Base-by-base conservation (phyloP, 345 rosid species). In the Populus euphratica region DNA sequence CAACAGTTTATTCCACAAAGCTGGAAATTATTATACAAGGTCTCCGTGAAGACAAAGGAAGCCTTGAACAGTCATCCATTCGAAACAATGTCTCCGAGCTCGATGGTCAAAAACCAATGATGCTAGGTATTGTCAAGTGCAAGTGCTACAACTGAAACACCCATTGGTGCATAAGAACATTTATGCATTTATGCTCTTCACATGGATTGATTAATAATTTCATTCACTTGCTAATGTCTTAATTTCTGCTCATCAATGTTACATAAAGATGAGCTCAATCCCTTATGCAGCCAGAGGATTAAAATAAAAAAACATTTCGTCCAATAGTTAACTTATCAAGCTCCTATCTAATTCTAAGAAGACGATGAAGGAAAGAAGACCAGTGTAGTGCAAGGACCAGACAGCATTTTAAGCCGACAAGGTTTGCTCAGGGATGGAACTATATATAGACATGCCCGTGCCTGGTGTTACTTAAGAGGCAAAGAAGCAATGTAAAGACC, bases 101-200 rank as follows among this genome's bases (percentile, higher is more conserved):
- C 64, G 61, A 76, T 75, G 43, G 83, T 83, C 82, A 79, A 83
- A 66, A n/a, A 43, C 66, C 38, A 73, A 78, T 82, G 77, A 86
- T 82, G 59, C 50, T 11, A 43, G 0, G 11, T 39, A 6, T 39
- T 39, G 9, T n/a, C 8, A 59, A 59, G 49, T 21, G 75, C 2
- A 29, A 44, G 41, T 43, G 25, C 38, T n/a, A 17, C 14, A 61
- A 39, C 16, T 61, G 8, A 31, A 75, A 29, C 41, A 31, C 31
- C 33, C 20, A 43, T 52, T 63, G 59, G 44, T 63, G 59, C 29
- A 17, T 27, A 43, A 49, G 27, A 74, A 17, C 59, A 33, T 33
- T 33, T 33, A 33, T 33, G 33, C 2, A 31, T 31, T 2, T 31
- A 31, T 31, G 29, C 20, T 41, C 59, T 74, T 63, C 61, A 41